Percentiles rank a stretch among this genome's conserved stretches.
Evolutionary conservation across 208 protist genomes (phyloP).

Genomic region (Acanthamoeba castellanii): DNA sequence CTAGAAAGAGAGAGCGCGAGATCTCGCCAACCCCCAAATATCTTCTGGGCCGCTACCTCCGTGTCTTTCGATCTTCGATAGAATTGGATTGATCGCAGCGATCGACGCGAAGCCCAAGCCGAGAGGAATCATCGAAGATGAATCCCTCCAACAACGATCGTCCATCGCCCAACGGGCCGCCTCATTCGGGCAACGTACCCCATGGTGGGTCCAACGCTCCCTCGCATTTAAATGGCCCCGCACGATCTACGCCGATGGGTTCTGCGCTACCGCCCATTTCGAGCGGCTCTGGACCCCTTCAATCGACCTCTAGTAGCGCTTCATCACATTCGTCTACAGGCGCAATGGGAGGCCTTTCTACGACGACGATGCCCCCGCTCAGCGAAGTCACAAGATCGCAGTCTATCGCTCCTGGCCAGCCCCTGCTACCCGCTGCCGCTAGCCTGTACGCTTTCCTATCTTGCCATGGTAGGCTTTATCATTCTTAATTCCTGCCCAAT

Average conservation of each 20-base stretch:
- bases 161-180: not conserved
- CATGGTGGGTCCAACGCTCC: not conserved
- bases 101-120: not conserved
- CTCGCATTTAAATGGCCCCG: slow-evolving; percentile 4
- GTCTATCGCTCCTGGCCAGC: not conserved
- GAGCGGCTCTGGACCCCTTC: not conserved
- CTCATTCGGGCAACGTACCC: not conserved
- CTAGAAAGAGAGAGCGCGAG: not conserved
- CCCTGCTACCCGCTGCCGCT: not conserved
- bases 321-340: not conserved
- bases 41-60: not conserved
- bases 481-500: not conserved
- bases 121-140: not conserved
- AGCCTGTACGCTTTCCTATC: slow-evolving; percentile 25
- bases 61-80: slow-evolving; percentile 33
- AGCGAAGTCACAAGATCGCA: slow-evolving; percentile 25
- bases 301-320: not conserved
- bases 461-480: not conserved
- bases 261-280: slow-evolving; percentile 7
- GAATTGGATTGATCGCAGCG: slow-evolving; percentile 33
- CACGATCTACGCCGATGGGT: not conserved
- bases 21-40: not conserved
- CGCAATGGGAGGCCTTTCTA: not conserved
- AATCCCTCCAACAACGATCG: slow-evolving; percentile 10
- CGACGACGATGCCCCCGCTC: not conserved